Percentiles rank a stretch among this genome's conserved stretches.
phyloP scores from a whole-genome alignment of 257 asterid species.

The Solanum lycopersicoides region DNA sequence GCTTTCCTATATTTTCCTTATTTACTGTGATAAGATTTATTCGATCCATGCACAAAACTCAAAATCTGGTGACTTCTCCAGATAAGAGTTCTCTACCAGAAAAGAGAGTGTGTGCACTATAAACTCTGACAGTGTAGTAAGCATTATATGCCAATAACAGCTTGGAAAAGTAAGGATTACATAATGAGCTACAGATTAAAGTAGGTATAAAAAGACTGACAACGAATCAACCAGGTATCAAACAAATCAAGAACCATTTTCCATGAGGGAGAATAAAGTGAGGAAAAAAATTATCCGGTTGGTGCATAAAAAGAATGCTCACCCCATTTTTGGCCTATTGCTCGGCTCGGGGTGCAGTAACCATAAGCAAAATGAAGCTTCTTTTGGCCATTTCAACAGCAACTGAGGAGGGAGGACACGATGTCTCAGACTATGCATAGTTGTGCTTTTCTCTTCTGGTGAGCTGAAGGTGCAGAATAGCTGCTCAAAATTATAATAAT shows the following conservation, averaged over 20 bases:
- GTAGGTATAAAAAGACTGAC: neutral
- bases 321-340: constrained; percentile 81
- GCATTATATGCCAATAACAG: neutral
- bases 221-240: neutral
- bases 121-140: neutral
- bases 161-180: neutral
- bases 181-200: neutral
- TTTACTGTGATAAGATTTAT: too few species aligned
- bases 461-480: constrained; percentile 65
- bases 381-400: constrained; percentile 95
- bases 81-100: too few species aligned
- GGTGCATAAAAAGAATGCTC: constrained; percentile 3
- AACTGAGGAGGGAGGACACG: constrained; percentile 92
- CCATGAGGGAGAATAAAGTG: neutral
- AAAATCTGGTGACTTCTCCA: too few species aligned
- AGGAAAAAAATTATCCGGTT: neutral
- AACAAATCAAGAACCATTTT: neutral
- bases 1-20: too few species aligned
- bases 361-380: constrained; percentile 97
- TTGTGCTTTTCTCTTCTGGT: constrained; percentile 59
- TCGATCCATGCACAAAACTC: too few species aligned
- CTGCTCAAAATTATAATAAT: constrained; percentile 34
- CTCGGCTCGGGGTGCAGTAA: constrained; percentile 85
- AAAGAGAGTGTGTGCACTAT: too few species aligned
- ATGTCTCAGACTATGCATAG: constrained; percentile 79